Evolutionary conservation across 2,329 filamentous ascomycete species (phyloP).

Genomic region (Arthrobotrys conoides): DNA sequence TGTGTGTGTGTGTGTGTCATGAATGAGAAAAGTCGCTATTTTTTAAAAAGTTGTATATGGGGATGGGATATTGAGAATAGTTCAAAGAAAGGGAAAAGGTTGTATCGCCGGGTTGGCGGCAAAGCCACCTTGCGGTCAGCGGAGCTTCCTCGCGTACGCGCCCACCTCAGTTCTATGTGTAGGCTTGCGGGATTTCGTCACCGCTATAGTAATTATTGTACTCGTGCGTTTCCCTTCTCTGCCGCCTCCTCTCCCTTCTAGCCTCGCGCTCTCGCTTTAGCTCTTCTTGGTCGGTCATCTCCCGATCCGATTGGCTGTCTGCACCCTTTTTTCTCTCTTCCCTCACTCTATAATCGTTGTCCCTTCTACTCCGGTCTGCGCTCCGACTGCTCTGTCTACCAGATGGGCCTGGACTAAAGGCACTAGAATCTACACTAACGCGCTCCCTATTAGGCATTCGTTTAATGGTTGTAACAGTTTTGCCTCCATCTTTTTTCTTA

Average conservation of each 20-base stretch:
- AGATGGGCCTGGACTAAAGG: slow-evolving; percentile 26
- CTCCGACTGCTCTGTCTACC: slow-evolving; percentile 20
- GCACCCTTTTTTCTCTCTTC: slow-evolving; percentile 39
- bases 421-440: slow-evolving; percentile 32
- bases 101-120: background rate
- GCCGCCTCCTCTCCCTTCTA: slow-evolving; percentile 47
- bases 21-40: slow-evolving; percentile 19
- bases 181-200: slow-evolving; percentile 46
- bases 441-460: slow-evolving; percentile 54
- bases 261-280: slow-evolving; percentile 51
- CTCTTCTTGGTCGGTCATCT: slow-evolving; percentile 36
- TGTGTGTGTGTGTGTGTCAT: slow-evolving; percentile 1
- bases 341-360: slow-evolving; percentile 40
- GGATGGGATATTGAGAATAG: background rate
- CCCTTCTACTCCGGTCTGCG: slow-evolving; percentile 13
- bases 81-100: slow-evolving; percentile 1
- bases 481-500: slow-evolving; percentile 58
- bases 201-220: slow-evolving; percentile 51
- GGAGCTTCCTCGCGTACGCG: background rate
- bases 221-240: slow-evolving; percentile 50
- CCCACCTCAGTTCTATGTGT: slow-evolving; percentile 27
- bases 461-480: slow-evolving; percentile 58
- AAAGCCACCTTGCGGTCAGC: background rate
- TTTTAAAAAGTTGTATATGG: slow-evolving; percentile 16
- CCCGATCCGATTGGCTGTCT: slow-evolving; percentile 49